Base-by-base conservation (phyloP, 164 flowering plant genomes). In the Hamamelis virginiana region DNA sequence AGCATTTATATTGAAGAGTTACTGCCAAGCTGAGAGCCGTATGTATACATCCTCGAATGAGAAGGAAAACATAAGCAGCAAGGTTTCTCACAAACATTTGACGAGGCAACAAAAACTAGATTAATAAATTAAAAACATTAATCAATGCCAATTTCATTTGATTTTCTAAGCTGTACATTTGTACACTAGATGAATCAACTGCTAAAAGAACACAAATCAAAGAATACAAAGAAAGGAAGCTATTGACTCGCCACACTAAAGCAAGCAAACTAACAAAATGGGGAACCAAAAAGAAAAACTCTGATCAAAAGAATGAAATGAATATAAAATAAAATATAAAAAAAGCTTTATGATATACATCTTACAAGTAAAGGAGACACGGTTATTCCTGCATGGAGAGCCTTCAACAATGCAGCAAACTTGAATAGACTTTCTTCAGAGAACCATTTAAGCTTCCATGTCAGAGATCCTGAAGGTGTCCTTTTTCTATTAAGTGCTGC, bases 391-490 rank as follows among this genome's bases (percentile, higher is more conserved):
- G 79, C 78, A 74, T 84, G 85, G 51, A 86, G 71, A 66, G 91
- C 91, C 78, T 80, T 91, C 66, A 89, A 41, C 63, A 89, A 57
- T 14, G 85, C 72, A 63, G 87, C 84, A 78, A 91, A 91, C 51
- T 86, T 86, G 58, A 74, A 62, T 19, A 84, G 64, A 55, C 78
- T 78, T 16, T 81, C 87, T 75, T 86, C 85, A 4, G 89, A 86
- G 65, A 81, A 86, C 91, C 93, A 91, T 71, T 76, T 84, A 22
- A 89, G 65, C 75, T 82, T 89, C 92, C 91, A 91, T 45, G 69
- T 79, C 11, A 69, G 44, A 43, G 78, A 70, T 12, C 74, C 57
- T 6, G 75, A 26, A 26, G 50, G 19, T 44, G 66, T 56, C 55
- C 72, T 50, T 14, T 21, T 23, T 0, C 57, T 38, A 15, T 57